Conservation (phyloP, 768 basidiomycete species). For the Coprinopsis sp. region DNA sequence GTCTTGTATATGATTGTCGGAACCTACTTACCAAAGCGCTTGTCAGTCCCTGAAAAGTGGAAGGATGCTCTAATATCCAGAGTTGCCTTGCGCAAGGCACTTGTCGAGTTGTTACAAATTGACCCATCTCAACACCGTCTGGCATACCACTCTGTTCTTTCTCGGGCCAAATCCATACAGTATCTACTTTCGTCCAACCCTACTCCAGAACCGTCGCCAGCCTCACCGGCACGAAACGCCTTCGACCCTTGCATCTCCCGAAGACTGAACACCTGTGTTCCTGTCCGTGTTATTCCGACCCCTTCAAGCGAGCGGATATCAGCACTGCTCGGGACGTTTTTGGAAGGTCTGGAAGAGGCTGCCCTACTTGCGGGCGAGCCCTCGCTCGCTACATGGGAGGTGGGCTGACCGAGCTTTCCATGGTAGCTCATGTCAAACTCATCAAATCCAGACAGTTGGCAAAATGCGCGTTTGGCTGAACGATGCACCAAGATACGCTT, state of each 20-base stretch:
- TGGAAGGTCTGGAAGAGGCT: slow-evolving; percentile 57
- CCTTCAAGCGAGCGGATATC: slow-evolving; percentile 49
- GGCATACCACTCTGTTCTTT: slow-evolving; percentile 34
- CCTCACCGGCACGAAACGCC: slow-evolving; percentile 47
- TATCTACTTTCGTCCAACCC: slow-evolving; percentile 34
- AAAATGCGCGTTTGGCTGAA: slow-evolving; percentile 46
- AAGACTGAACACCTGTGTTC: slow-evolving; percentile 62
- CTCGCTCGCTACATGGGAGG: slow-evolving; percentile 61
- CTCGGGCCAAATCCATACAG: slow-evolving; percentile 37
- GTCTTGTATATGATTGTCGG: slow-evolving; percentile 3
- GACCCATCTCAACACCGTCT: slow-evolving; percentile 34
- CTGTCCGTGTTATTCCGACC: slow-evolving; percentile 55
- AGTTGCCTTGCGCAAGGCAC: slow-evolving; percentile 53
- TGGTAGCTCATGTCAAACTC: background rate
- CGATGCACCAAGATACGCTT: slow-evolving; percentile 42
- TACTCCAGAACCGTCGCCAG: slow-evolving; percentile 29
- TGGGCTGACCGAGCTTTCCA: slow-evolving; percentile 17
- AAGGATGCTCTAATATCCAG: slow-evolving; percentile 47
- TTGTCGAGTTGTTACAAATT: slow-evolving; percentile 47
- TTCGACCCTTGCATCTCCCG: slow-evolving; percentile 69
- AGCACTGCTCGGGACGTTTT: slow-evolving; percentile 40
- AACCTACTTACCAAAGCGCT: background rate
- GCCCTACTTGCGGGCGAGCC: slow-evolving; percentile 39
- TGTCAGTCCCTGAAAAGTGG: slow-evolving; percentile 44
- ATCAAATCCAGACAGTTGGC: slow-evolving; percentile 37